Conservation (phyloP, 768 basidiomycete genomes). For the Leccinum ochraceum region DNA sequence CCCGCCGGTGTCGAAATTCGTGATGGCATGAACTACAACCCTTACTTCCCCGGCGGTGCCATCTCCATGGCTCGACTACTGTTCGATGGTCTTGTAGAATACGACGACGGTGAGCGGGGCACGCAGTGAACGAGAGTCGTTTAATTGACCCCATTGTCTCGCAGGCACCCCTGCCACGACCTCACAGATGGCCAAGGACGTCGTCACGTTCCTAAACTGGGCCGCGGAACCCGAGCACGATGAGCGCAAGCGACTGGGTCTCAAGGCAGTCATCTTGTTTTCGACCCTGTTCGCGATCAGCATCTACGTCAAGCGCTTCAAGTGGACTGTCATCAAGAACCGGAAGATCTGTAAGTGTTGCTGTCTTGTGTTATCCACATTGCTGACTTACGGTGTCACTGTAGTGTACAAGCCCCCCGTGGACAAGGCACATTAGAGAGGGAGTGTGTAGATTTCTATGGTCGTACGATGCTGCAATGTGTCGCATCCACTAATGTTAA, state of each 20-base stretch:
- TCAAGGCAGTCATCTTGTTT: conserved; percentile 95
- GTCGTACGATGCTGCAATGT: conserved; percentile 22
- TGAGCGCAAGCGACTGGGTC: conserved; percentile 93
- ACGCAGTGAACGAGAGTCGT: background rate
- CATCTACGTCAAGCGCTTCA: conserved; percentile 93
- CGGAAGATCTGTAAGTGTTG: conserved; percentile 79
- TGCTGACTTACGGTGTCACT: conserved; percentile 8
- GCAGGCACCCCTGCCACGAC: conserved; percentile 93
- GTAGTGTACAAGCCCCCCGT: conserved; percentile 43
- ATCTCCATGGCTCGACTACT: conserved; percentile 98
- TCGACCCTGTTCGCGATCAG: conserved; percentile 78
- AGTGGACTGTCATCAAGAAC: conserved; percentile 91
- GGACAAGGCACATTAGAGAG: conserved; percentile 35
- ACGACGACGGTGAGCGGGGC: conserved; percentile 74
- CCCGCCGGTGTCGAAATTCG: conserved; percentile 92
- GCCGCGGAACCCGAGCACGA: conserved; percentile 98
- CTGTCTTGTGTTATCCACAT: background rate
- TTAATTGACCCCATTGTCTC: conserved; percentile 12
- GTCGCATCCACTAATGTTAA: conserved; percentile 30
- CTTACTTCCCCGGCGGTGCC: conserved; percentile 98
- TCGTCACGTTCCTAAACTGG: conserved; percentile 94
- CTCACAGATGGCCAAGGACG: conserved; percentile 99
- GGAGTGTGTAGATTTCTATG: conserved; percentile 24
- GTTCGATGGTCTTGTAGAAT: conserved; percentile 96
- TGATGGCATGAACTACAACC: conserved; percentile 99